These are phyloP conservation scores for Zelopaecilomyces penicillatus DNA, from an alignment of 2,329 filamentous ascomycete species.

Conservation along the genomic window DNA sequence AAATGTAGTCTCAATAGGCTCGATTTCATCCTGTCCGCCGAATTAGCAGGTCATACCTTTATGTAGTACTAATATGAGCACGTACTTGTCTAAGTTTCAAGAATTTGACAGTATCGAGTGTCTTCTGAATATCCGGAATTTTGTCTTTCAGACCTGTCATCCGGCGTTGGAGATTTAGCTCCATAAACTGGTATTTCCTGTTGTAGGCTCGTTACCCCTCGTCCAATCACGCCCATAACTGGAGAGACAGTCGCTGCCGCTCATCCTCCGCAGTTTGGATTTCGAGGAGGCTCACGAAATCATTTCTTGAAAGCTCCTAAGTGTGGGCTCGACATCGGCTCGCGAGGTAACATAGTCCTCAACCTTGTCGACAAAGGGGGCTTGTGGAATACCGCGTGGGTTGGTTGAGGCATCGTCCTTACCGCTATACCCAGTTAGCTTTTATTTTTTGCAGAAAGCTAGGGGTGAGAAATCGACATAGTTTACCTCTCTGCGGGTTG, in stretches of 20 bases:
- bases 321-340: conserved; percentile 69
- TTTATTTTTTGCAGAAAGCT: not conserved
- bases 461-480: not conserved
- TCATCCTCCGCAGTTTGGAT: too few relatives aligned
- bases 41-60: not conserved
- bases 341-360: conserved; percentile 78
- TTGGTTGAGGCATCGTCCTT: conserved; percentile 56
- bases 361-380: conserved; percentile 79
- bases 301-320: conserved; percentile 87
- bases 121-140: conserved; percentile 95
- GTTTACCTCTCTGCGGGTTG: conserved; percentile 14
- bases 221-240: conserved; percentile 1
- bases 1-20: conserved; percentile 84
- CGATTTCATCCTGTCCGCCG: conserved; percentile 38
- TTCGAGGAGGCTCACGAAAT: conserved; percentile 58
- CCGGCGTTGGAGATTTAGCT: conserved; percentile 80
- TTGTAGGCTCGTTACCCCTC: conserved; percentile 12
- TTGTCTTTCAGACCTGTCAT: conserved; percentile 80
- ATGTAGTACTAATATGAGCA: not conserved
- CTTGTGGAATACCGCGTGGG: conserved; percentile 72
- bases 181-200: conserved; percentile 99
- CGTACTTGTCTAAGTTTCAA: conserved; percentile 65
- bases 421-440: conserved; percentile 14
- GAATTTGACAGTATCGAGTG: conserved; percentile 83
- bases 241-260: not conserved